Evolutionary conservation across 306 rosid species (phyloP).

Genomic region (Erythrophleum fordii): DNA sequence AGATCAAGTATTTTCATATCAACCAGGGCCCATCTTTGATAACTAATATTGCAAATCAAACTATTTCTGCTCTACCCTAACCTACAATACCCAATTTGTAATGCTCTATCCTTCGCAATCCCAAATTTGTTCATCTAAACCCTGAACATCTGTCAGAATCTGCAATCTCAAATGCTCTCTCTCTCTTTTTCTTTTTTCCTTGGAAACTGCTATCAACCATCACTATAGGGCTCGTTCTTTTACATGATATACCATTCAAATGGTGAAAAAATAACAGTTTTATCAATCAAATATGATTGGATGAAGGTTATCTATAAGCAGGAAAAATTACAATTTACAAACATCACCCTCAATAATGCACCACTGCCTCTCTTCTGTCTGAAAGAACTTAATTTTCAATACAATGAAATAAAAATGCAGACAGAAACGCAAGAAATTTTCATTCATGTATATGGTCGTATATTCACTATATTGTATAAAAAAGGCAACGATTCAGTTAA

Average conservation of each 20-base stretch:
- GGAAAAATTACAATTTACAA: constrained; percentile 8
- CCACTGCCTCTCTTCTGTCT: background rate
- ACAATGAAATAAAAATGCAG: background rate
- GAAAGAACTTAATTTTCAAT: background rate
- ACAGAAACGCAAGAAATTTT: background rate
- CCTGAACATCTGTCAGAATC: background rate
- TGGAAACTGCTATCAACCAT: too few species aligned
- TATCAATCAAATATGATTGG: background rate
- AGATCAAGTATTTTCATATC: background rate
- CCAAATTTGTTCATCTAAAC: background rate
- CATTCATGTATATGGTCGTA: background rate
- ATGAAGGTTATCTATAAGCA: background rate
- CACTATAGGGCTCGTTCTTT: background rate
- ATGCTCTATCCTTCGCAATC: background rate
- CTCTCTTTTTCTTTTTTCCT: background rate
- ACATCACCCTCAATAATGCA: background rate
- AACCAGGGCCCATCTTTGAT: background rate
- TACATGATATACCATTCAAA: background rate
- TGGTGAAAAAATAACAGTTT: constrained; percentile 4
- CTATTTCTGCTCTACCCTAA: background rate
- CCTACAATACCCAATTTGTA: background rate
- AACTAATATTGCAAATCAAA: background rate
- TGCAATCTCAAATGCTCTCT: background rate
- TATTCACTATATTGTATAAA: background rate
- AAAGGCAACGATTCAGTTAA: background rate